Percentiles rank a stretch among this genome's conserved stretches.
Conservation (phyloP, 768 basidiomycete species). For the Lyophyllum semitale region DNA sequence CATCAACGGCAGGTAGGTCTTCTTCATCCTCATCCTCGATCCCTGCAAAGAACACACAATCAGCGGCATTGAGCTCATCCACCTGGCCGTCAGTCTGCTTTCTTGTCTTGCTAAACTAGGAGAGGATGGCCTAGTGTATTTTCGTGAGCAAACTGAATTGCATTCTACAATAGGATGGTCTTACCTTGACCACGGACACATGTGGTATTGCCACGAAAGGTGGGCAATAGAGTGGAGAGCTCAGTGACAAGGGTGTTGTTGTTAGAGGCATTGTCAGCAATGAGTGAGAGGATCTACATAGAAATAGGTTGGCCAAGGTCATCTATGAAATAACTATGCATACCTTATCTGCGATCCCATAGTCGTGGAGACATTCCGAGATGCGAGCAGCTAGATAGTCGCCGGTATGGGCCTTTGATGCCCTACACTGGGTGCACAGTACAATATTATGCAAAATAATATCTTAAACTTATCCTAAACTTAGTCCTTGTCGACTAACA, state of each 20-base stretch:
- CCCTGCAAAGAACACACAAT: too few species aligned
- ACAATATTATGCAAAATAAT: too few species aligned
- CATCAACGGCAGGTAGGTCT: constrained; percentile 3
- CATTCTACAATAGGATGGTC: not conserved
- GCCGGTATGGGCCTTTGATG: too few species aligned
- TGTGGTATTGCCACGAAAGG: constrained; percentile 14
- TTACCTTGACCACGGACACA: constrained; percentile 28
- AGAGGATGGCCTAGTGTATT: constrained; percentile 19
- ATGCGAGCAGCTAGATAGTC: constrained; percentile 28
- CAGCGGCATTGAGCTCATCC: too few species aligned
- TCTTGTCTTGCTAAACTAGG: constrained; percentile 12
- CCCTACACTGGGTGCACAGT: too few species aligned
- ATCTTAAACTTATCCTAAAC: too few species aligned
- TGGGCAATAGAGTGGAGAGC: constrained; percentile 13
- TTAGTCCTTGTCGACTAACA: too few species aligned
- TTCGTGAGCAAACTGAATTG: not conserved
- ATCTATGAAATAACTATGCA: not conserved
- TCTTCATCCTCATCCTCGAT: not conserved
- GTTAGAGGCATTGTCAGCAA: constrained; percentile 25
- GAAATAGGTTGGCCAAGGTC: not conserved
- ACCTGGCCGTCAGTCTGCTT: too few species aligned
- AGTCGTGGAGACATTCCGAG: constrained; percentile 23
- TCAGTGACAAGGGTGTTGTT: constrained; percentile 24
- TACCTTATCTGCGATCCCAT: constrained; percentile 30
- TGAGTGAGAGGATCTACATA: constrained; percentile 20